phyloP scores from a whole-genome alignment of 306 rosid genomes.

The Malus sieversii region DNA sequence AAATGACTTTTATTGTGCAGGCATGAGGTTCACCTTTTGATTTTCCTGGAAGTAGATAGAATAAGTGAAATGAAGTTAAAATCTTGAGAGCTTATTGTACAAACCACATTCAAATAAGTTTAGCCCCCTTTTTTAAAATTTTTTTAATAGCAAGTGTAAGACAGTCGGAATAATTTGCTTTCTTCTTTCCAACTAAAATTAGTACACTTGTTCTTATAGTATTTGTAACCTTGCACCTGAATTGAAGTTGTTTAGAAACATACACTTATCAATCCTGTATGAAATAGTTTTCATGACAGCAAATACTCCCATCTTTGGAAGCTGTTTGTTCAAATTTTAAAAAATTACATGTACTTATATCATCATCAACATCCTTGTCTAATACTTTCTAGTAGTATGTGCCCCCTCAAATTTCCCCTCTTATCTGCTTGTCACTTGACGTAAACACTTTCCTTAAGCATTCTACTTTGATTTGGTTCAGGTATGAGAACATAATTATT shows the following conservation, averaged over 20 bases:
- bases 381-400: not conserved
- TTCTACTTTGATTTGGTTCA: conserved; percentile 37
- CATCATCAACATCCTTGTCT: not conserved
- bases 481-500: conserved; percentile 81
- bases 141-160: not conserved
- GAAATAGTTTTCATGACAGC: not conserved
- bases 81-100: not conserved
- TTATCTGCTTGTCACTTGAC: not conserved
- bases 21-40: not conserved
- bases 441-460: not conserved
- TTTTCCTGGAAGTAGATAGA: not conserved
- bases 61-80: not conserved
- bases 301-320: not conserved
- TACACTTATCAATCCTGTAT: not conserved
- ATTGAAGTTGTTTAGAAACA: not conserved
- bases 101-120: not conserved
- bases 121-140: not conserved
- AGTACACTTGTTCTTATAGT: not conserved
- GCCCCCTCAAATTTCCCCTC: no score
- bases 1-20: not conserved
- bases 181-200: not conserved
- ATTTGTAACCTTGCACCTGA: not conserved
- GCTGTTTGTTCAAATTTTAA: not conserved
- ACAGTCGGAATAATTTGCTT: not conserved
- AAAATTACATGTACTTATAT: not conserved